Evolutionary conservation across 345 rosid species (phyloP), one percentile per base, ranked within the genome.

Genomic region (Populus nigra): DNA sequence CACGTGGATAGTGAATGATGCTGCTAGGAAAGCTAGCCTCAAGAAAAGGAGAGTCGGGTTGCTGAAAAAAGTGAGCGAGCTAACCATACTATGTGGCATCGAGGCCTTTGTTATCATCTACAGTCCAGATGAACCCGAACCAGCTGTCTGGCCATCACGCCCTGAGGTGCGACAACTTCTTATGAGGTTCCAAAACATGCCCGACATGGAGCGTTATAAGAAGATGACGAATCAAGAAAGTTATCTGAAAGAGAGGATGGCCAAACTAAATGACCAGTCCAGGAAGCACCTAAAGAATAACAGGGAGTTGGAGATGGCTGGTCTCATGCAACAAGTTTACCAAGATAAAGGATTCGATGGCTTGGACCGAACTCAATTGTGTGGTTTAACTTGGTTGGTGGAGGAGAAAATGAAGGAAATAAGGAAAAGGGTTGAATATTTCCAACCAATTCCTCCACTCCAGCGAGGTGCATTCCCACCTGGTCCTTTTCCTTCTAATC

Each of bases 61-160:
- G 25, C 2, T 88, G 36, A 87, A 86, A 55, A 90, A 88, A 75
- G 89, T 87, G 72, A 75, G 80, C 9, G 91, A 90, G 41, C 71
- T 88, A 2, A 79, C 82, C 39, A 85, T 74, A 5, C 71, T 88
- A 0, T 90, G 89, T 35, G 90, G 82, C 8, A 77, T 86, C 18
- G 31, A 61, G 25, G 87, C 86, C 11, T 85, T 81, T 49, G 76
- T 61, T 1, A 62, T 88, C 20, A 77, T 88, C 57, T 90, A 74
- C 38, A 76, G 85, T 41, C 88, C 86, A 2, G 83, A 77, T 3
- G 89, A 86, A 0, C 33, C 7, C 0, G 87, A 90, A n/a, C 88
- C 89, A 1, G 25, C 57, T 63, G 20, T 76, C 62, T 87, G 87
- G 86, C 90, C 93, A 0, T 74, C 87, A 2, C 82, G 16, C 5